phyloP scores from a whole-genome alignment of 2,329 filamentous ascomycete species.

The Claviceps fusiformis region DNA sequence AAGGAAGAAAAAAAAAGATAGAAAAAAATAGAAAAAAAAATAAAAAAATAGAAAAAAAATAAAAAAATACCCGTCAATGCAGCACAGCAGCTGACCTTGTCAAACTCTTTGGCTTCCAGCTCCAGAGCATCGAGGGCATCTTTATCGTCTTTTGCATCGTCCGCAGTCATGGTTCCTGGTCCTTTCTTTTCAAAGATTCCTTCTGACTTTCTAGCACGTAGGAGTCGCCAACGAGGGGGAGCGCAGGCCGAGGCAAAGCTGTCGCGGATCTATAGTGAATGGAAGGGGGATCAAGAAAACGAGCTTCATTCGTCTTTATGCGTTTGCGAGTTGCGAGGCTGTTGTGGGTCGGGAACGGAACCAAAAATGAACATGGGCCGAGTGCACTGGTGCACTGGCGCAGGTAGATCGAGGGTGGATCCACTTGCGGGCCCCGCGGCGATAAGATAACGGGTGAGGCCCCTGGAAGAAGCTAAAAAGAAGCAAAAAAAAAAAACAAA shows the following conservation, averaged over 20 bases:
- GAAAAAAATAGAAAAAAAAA: neutral
- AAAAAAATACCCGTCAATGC: too few relatives aligned
- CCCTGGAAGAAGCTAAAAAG: too few relatives aligned
- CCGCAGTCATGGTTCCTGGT: slow-evolving; percentile 21
- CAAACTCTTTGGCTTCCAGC: slow-evolving; percentile 76
- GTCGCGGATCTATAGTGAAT: neutral
- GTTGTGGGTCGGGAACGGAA: neutral
- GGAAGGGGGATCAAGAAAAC: neutral
- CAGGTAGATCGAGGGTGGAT: neutral
- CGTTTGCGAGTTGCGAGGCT: neutral
- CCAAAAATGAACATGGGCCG: neutral
- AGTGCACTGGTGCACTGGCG: neutral
- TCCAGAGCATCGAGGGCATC: slow-evolving; percentile 73
- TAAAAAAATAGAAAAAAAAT: too few relatives aligned
- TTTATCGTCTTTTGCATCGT: slow-evolving; percentile 41
- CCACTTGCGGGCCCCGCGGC: slow-evolving; percentile 16
- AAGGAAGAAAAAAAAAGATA: too few relatives aligned
- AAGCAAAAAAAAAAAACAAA: slow-evolving; percentile 10
- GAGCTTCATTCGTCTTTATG: neutral
- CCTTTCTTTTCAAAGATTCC: too few relatives aligned
- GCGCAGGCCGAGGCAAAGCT: neutral
- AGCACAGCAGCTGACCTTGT: slow-evolving; percentile 50
- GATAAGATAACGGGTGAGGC: slow-evolving; percentile 25
- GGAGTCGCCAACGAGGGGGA: too few relatives aligned
- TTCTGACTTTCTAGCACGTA: too few relatives aligned